Evolutionary conservation across 768 basidiomycete genomes (phyloP), one percentile per base, ranked within the genome.

Genomic region (Naganishia onofrii): DNA sequence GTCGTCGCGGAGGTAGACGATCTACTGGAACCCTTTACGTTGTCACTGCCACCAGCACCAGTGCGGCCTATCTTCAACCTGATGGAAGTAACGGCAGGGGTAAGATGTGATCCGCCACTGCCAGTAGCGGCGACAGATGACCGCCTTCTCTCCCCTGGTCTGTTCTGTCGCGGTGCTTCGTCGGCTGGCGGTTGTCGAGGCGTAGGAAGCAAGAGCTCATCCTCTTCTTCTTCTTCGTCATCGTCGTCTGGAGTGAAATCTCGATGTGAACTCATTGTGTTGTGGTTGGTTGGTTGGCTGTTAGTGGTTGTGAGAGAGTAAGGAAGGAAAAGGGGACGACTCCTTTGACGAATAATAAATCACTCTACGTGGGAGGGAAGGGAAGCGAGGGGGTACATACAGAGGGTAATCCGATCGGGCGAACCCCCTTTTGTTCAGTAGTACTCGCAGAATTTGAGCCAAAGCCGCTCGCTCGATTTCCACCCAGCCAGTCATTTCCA

Each of bases 201-300:
- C n/a, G 60, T 42, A 17, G 23, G 36, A 19, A 63, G 60, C 23
- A 63, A 34, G n/a, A 63, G 60, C 38, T 63, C 60, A 29, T 63
- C 60, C 28, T 63, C 36, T 3, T 63, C 60, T 44, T 63, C 36
- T n/a, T n/a, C n/a, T n/a, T n/a, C n/a, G n/a, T n/a, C n/a, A 21
- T 60, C 58, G 9, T 60, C 21, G 42, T 63, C 60, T 63, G 60
- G 60, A 5, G 60, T 63, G 28, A 63, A 63, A 19, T 63, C 60
- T 23, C 60, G 60, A n/a, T 63, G 60, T n/a, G 38, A 44, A n/a
- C 38, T 44, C 60, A 63, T 63, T 28, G 54, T 32, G n/a, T n/a
- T n/a, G n/a, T n/a, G n/a, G n/a, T n/a, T n/a, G n/a, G n/a, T n/a
- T n/a, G n/a, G n/a, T n/a, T n/a, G n/a, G n/a, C n/a, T n/a, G n/a